These are phyloP conservation scores for Oryza nivara DNA, from an alignment of 176 grass and related monocot genomes.

Conservation along the genomic window DNA sequence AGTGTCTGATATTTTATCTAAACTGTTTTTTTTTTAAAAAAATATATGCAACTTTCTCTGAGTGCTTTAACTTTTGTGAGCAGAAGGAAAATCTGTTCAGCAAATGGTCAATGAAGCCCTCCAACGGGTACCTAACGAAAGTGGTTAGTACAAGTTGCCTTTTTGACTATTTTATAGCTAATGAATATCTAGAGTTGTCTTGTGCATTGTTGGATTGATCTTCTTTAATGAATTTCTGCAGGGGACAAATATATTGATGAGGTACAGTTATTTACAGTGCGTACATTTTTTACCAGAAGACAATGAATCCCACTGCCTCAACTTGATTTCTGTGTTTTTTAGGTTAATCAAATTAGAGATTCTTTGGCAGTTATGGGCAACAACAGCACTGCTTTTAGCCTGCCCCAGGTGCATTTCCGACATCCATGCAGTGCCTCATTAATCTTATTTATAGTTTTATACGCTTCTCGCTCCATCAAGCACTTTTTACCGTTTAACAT, in stretches of 20 bases:
- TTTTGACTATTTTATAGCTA: slow-evolving; percentile 3
- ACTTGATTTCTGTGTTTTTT: slow-evolving; percentile 28
- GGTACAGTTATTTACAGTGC: slow-evolving; percentile 55
- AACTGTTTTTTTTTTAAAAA: background rate
- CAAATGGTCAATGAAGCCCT: slow-evolving; percentile 98
- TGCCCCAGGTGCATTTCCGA: slow-evolving; percentile 72
- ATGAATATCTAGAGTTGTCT: slow-evolving; percentile 15
- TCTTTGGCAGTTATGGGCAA: slow-evolving; percentile 94
- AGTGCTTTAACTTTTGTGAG: slow-evolving; percentile 40
- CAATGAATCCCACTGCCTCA: slow-evolving; percentile 9
- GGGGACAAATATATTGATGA: slow-evolving; percentile 87
- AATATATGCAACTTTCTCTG: slow-evolving; percentile 19
- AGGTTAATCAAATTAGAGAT: slow-evolving; percentile 98
- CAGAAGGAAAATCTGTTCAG: slow-evolving; percentile 99
- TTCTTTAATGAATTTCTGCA: slow-evolving; percentile 53
- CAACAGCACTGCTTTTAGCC: slow-evolving; percentile 95
- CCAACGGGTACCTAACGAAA: slow-evolving; percentile 78
- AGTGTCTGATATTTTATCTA: background rate
- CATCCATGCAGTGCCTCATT: background rate
- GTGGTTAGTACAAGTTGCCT: slow-evolving; percentile 50
- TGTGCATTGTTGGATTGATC: slow-evolving; percentile 30
- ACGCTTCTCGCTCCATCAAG: background rate
- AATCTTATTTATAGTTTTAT: slow-evolving; percentile 1
- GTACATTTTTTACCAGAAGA: slow-evolving; percentile 17
- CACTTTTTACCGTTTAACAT: slow-evolving; percentile 6